Percentiles rank a stretch among this genome's conserved stretches.
Conservation (phyloP, 306 rosid species). For the Nissolia schottii region DNA sequence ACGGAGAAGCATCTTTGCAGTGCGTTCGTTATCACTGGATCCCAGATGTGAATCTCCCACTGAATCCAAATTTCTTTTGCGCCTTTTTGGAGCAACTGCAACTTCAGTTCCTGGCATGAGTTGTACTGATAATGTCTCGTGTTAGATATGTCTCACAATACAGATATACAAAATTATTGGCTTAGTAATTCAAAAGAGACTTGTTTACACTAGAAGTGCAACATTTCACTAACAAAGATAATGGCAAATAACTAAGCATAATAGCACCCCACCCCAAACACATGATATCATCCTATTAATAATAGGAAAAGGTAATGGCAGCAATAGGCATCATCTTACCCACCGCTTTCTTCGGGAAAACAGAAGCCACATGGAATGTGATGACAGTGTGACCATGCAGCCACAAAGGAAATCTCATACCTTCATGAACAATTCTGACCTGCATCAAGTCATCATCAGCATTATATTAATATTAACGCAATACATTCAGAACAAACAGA, state of each 20-base stretch:
- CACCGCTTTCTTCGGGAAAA: constrained; percentile 78
- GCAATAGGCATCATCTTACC: constrained; percentile 69
- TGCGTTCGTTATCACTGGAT: constrained; percentile 31
- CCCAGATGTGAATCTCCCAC: constrained; percentile 29
- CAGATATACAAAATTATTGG: not conserved
- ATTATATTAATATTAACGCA: not conserved
- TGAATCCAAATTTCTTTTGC: constrained; percentile 44
- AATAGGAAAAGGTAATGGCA: not conserved
- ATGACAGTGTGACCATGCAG: constrained; percentile 72
- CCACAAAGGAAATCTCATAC: constrained; percentile 92
- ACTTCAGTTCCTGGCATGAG: constrained; percentile 82
- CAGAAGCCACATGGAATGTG: constrained; percentile 67
- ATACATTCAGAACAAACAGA: not conserved
- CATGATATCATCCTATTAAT: constrained; percentile 4
- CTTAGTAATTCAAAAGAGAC: constrained; percentile 7
- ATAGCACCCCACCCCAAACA: constrained; percentile 12
- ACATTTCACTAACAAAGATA: constrained; percentile 4
- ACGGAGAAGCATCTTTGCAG: constrained; percentile 65
- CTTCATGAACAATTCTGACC: constrained; percentile 85
- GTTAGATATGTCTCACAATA: constrained; percentile 31
- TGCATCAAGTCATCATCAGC: constrained; percentile 28
- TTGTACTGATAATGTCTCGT: constrained; percentile 57
- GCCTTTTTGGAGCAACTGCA: constrained; percentile 87
- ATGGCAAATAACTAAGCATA: constrained; percentile 10
- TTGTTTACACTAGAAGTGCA: not conserved